Evolutionary conservation across 1,284 basidiomycete species (phyloP).

Genomic region (Neonothopanus nambi): DNA sequence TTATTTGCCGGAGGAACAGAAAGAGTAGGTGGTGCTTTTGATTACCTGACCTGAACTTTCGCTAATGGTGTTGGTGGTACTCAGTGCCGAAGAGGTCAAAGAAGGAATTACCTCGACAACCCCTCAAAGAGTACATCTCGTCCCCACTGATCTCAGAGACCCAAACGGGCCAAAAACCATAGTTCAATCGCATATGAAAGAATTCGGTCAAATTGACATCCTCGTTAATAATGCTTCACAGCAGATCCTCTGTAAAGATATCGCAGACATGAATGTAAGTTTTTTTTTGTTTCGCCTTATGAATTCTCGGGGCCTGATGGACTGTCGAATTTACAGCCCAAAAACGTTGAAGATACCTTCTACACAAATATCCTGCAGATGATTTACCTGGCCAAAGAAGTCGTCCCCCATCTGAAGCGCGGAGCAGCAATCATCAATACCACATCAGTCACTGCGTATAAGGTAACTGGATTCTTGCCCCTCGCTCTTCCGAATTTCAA

Average conservation of each 20-base stretch:
- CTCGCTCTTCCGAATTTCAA: not conserved
- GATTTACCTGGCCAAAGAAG: conserved; percentile 54
- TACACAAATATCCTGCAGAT: conserved; percentile 50
- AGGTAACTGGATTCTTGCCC: conserved; percentile 32
- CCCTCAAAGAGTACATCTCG: conserved; percentile 37
- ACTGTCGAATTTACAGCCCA: not conserved
- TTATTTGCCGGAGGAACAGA: conserved; percentile 48
- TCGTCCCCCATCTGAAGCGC: conserved; percentile 38
- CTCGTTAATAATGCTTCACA: conserved; percentile 56
- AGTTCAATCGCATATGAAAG: conserved; percentile 43
- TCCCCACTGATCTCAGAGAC: conserved; percentile 42
- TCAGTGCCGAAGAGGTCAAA: conserved; percentile 1
- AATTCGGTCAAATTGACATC: conserved; percentile 43
- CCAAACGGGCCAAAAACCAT: conserved; percentile 46
- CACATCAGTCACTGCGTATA: conserved; percentile 62
- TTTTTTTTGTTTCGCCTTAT: not conserved
- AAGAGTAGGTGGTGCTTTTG: conserved; percentile 37
- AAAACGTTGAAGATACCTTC: conserved; percentile 56
- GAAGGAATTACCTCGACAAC: conserved; percentile 23
- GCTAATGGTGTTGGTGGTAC: not conserved
- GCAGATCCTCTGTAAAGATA: conserved; percentile 33
- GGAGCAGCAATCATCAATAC: conserved; percentile 55
- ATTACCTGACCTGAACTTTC: not conserved
- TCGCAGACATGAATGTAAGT: conserved; percentile 13
- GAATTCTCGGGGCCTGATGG: not conserved